Base-by-base conservation (phyloP, 768 basidiomycete genomes). In the Agrocybe praecox region DNA sequence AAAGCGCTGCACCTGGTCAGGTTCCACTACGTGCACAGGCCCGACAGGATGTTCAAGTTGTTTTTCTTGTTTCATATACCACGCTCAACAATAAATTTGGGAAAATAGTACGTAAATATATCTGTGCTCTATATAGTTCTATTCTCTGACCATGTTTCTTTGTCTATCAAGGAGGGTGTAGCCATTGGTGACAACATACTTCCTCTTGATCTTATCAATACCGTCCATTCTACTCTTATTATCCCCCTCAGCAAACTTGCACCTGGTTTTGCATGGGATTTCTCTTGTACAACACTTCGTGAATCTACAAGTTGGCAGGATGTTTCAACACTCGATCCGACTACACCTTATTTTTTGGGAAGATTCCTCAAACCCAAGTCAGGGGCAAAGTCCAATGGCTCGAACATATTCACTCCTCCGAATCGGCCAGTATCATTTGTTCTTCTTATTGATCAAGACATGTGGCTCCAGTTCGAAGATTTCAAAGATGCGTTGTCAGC, bases 381-480 rank as follows among this genome's bases (percentile, higher is more conserved):
- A 2, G 46, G 46, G 9, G 24, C 21, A 2, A 24, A 23, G 5
- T 11, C 46, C 3, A 22, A 23, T 26, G 46, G 46, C 2, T 14
- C 22, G 9, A 7, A 0, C 2, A 8, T 26, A 8, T 47, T 47
- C n/a, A 22, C 22, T 24, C 8, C 23, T 17, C 46, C 46, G n/a
- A 12, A 8, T 6, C 21, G 2, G 57, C 65, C 6, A 87, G 88
- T 65, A 50, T 56, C 17, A 83, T 85, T 0, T 76, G 81, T 14
- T 66, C 79, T 42, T 61, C 62, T 33, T 68, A 70, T 54, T 56
- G 76, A 57, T 52, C 46, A 22, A 6, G 24, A 22, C 3, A 18
- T 22, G 12, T 47, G 46, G 46, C 2, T 47, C 4, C 26, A 29
- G 26, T 29, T 29, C 26, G 26, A 29, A 29, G 26, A 29, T 4